Base-by-base conservation (phyloP, 257 asterid genomes). In the Fraxinus pennsylvanica region DNA sequence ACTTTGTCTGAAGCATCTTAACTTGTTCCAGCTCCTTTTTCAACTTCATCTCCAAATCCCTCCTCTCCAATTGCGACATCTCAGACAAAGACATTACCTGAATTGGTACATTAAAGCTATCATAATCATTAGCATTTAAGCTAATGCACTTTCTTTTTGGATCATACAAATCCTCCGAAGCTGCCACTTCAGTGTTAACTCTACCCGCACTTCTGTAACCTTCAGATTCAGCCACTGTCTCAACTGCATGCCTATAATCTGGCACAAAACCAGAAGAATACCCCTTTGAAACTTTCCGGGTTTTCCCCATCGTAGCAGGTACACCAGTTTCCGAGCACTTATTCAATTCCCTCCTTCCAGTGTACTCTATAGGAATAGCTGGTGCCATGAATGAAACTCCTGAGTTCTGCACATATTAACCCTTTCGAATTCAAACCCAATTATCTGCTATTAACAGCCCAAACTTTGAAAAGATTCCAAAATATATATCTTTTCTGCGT, bases 11-110 rank as follows among this genome's bases (percentile, higher is more conserved):
- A 82, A 92, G 83, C 82, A 74, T 89, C 83, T 87, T 83, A 32
- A 94, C 92, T 82, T 81, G 86, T 21, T 89, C 92, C 5, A 94
- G 97, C 81, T 94, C 98, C 66, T 79, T 84, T 82, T 74, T 88
- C 84, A 94, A 81, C 84, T 83, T 87, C 65, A 73, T 54, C 82
- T 78, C 88, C 84, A 88, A 84, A 72, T 88, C 90, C 85, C 83
- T 89, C 87, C 87, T 88, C 87, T 90, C 94, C 17, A 77, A 66
- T 3, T 63, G 78, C 2, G 98, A 84, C 91, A 94, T 92, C 84
- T 84, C 86, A 22, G 94, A 86, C 63, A 94, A 69, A 0, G 94
- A 83, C 33, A 94, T 52, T 9, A 76, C 73, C 78, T 78, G 87
- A 66, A 85, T 35, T 12, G 98, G 97, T 77, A 90, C 90, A 72